phyloP scores from a whole-genome alignment of 768 basidiomycete genomes.

The Fistulinella prunicolor region DNA sequence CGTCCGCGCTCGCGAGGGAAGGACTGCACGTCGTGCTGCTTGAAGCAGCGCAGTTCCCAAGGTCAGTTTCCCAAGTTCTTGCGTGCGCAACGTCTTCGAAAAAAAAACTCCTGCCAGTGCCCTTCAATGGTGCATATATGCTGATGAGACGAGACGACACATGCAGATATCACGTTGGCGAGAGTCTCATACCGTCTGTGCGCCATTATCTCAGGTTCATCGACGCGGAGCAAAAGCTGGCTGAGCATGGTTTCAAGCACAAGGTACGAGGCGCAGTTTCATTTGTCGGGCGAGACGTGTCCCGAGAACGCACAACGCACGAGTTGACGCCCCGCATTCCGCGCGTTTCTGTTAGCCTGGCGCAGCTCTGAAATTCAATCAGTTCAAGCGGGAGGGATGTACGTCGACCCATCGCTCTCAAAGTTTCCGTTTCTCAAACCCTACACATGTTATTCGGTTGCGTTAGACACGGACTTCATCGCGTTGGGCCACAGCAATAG shows the following conservation, averaged over 20 bases:
- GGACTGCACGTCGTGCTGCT: conserved; percentile 55
- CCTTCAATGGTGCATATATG: too few relatives aligned
- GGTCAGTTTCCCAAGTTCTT: conserved; percentile 30
- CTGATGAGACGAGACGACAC: too few relatives aligned
- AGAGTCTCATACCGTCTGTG: conserved; percentile 49
- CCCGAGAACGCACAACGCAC: too few relatives aligned
- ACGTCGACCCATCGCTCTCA: conserved; percentile 19
- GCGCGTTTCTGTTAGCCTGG: conserved; percentile 43
- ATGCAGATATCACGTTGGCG: conserved; percentile 46
- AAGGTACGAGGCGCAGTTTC: conserved; percentile 37
- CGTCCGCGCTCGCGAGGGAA: conserved; percentile 53
- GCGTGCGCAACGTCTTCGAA: not conserved
- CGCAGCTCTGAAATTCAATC: conserved; percentile 57
- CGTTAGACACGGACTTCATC: conserved; percentile 58
- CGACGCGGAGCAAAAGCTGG: conserved; percentile 44
- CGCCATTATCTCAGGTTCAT: conserved; percentile 53
- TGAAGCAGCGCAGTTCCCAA: conserved; percentile 54
- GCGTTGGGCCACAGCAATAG: conserved; percentile 45
- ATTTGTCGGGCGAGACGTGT: too few relatives aligned
- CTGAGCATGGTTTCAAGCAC: conserved; percentile 40
- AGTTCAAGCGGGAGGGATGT: conserved; percentile 57
- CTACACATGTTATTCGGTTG: too few relatives aligned
- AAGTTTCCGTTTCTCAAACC: not conserved
- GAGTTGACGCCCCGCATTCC: too few relatives aligned
- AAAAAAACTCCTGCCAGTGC: too few relatives aligned